Conservation (phyloP, 306 rosid genomes). For the Gastrolobium bilobum region DNA sequence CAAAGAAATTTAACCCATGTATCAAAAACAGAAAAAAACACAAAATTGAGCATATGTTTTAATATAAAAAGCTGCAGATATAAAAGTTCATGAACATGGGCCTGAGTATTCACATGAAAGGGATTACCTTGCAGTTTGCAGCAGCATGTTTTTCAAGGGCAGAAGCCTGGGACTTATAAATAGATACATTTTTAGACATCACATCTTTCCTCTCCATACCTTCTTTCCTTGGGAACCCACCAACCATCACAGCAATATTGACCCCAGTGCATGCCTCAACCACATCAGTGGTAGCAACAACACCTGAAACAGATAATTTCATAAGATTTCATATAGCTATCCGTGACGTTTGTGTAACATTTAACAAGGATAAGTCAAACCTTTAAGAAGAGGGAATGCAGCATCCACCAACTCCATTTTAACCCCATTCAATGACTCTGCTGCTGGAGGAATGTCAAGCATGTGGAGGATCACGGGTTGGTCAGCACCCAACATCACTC, state of each 20-base stretch:
- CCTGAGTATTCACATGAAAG: not conserved
- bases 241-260: slow-evolving; percentile 92
- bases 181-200: slow-evolving; percentile 93
- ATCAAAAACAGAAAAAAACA: not conserved
- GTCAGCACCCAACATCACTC: slow-evolving; percentile 90
- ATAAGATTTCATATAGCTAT: not conserved
- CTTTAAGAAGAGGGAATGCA: slow-evolving; percentile 53
- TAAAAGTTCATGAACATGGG: not conserved
- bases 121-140: slow-evolving; percentile 88
- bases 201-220: slow-evolving; percentile 99
- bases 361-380: slow-evolving; percentile 17
- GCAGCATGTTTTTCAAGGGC: slow-evolving; percentile 95
- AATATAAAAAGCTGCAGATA: not conserved
- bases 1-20: not conserved
- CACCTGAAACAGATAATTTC: slow-evolving; percentile 67
- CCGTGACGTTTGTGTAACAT: not conserved
- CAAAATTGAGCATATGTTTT: not conserved
- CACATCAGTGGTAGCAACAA: slow-evolving; percentile 97
- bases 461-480: slow-evolving; percentile 97
- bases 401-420: slow-evolving; percentile 56
- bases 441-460: slow-evolving; percentile 94
- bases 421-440: slow-evolving; percentile 81
- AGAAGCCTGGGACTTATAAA: slow-evolving; percentile 96
- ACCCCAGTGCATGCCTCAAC: slow-evolving; percentile 98
- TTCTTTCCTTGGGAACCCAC: slow-evolving; percentile 99